A percentile compares a stretch with the other conserved stretches of the same genome.
phyloP scores from a whole-genome alignment of 805 yeast species.

The Schizosaccharomyces pombe region DNA sequence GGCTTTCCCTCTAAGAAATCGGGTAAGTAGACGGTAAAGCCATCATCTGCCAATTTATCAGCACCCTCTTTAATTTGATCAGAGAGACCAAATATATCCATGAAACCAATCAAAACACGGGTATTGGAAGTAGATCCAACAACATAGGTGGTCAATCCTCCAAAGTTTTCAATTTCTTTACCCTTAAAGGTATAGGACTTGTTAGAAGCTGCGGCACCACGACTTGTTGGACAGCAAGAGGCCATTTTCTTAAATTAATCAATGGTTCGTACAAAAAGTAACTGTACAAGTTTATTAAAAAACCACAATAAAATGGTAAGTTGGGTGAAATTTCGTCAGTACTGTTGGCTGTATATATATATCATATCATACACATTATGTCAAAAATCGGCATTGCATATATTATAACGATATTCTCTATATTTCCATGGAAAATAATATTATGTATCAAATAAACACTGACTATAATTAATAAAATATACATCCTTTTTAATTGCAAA shows the following conservation, averaged over 20 bases:
- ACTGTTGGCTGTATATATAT: too few species aligned
- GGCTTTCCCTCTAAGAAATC: constrained; percentile 9
- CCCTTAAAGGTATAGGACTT: neutral
- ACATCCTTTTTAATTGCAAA: too few species aligned
- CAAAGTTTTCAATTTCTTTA: neutral
- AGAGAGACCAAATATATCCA: constrained; percentile 9
- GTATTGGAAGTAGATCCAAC: neutral
- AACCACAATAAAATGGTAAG: too few species aligned
- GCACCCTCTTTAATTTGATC: constrained; percentile 9
- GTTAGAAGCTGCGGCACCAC: neutral
- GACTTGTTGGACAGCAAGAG: neutral
- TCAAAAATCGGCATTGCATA: too few species aligned
- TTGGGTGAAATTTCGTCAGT: too few species aligned
- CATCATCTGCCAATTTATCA: constrained; percentile 8
- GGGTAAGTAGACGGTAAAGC: constrained; percentile 10
- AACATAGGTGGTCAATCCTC: neutral
- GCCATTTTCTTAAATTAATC: neutral
- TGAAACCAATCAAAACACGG: neutral
- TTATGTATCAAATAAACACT: too few species aligned
- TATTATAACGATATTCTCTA: too few species aligned
- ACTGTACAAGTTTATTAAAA: too few species aligned
- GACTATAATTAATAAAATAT: too few species aligned
- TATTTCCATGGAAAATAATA: too few species aligned
- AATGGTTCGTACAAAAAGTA: too few species aligned
- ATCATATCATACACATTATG: too few species aligned